These are phyloP conservation scores for Candida dubliniensis DNA, from an alignment of 1,139 yeast genomes.

Conservation along the genomic window DNA sequence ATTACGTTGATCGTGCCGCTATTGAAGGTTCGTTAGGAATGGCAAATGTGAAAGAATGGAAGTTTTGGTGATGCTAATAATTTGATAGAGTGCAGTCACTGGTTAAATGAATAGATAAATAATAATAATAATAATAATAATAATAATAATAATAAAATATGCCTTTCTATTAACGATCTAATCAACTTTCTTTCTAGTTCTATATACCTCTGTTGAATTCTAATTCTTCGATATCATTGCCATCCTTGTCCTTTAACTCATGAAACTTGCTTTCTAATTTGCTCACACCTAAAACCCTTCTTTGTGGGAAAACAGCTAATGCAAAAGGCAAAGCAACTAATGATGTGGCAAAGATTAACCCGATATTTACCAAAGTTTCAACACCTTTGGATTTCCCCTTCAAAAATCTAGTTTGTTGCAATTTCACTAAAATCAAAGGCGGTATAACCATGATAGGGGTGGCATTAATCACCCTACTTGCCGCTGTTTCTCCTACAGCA, in stretches of 20 bases:
- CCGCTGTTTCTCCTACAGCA: conserved; percentile 97
- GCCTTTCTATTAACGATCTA: too few species aligned
- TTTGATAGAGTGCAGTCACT: conserved; percentile 5
- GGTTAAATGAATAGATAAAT: too few species aligned
- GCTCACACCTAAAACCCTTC: conserved; percentile 57
- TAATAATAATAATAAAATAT: background rate
- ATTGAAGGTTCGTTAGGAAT: conserved; percentile 51
- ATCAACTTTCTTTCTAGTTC: conserved; percentile 2
- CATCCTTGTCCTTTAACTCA: conserved; percentile 60
- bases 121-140: conserved; percentile 1
- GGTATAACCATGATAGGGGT: conserved; percentile 97
- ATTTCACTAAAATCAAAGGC: conserved; percentile 73
- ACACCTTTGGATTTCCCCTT: conserved; percentile 64
- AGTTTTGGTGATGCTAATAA: conserved; percentile 49
- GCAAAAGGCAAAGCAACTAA: conserved; percentile 92
- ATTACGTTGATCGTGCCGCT: conserved; percentile 39
- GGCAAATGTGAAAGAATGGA: conserved; percentile 49
- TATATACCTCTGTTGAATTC: conserved; percentile 93
- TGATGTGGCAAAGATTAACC: conserved; percentile 80
- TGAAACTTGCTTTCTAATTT: conserved; percentile 66
- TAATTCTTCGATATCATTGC: conserved; percentile 58
- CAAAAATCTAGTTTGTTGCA: conserved; percentile 65
- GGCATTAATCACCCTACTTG: conserved; percentile 91
- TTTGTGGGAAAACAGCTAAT: conserved; percentile 91
- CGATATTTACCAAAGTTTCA: conserved; percentile 74